Evolutionary conservation across 495 filamentous ascomycete species (phyloP), one percentile per base, ranked within the genome.

Genomic region (Penicillium ucsense): DNA sequence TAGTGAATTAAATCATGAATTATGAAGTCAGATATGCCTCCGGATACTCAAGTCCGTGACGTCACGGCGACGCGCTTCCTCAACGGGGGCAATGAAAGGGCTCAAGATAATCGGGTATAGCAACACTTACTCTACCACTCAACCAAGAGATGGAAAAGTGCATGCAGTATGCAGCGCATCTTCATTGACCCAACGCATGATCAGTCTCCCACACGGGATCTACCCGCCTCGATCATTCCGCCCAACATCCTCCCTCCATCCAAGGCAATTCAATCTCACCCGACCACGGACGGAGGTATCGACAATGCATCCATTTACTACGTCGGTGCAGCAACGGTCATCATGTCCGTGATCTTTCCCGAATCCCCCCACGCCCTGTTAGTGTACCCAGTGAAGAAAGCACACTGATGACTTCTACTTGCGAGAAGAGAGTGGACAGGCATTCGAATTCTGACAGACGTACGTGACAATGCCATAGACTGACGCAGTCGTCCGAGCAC

Each of bases 311-410:
- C 66, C 2, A 33, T 79, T 29, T 66, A 64, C 47, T 86, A 84
- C 50, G 72, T 86, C 40, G 83, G 84, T 34, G 86, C 71, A 1
- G 82, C 84, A 27, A 86, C 84, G 2, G 82, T 77, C 0, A 70
- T 88, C 12, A 63, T 87, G 71, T 75, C 45, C 7, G 58, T 60
- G 27, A 10, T 36, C 2, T 0, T 20, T 20, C 20, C 20, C 20
- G 20, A 20, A 20, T 20, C 20, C 20, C 20, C 20, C 20, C 20
- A 20, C 20, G 20, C 20, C 20, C 20, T 20, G 20, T 20, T 20
- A 20, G 20, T 20, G 20, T 20, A 20, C 20, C 20, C 20, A 20
- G 20, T 20, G 20, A 20, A 20, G 20, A 20, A 20, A 20, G 20
- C 20, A 20, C 20, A 20, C 20, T 20, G 20, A 20, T 29, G 39